phyloP scores from a whole-genome alignment of 495 filamentous ascomycete genomes.

The Corynascus novoguineensis region DNA sequence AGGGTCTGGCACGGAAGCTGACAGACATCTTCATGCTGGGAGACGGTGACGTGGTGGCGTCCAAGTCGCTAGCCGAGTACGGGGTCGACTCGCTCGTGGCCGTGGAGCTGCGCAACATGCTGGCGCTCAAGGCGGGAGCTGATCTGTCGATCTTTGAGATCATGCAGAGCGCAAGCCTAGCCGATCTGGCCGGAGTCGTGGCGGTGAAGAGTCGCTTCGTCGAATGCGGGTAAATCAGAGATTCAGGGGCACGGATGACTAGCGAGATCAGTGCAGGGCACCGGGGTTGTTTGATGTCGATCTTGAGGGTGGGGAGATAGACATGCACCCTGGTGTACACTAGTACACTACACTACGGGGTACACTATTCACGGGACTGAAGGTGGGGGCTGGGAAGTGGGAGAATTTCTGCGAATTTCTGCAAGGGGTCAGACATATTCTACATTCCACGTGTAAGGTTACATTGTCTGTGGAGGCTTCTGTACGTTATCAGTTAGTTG shows the following conservation, averaged over 20 bases:
- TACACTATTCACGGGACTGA: no score
- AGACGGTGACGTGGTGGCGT: conserved; percentile 28
- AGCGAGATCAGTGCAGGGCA: background rate
- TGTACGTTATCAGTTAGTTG: background rate
- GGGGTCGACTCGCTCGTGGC: conserved; percentile 47
- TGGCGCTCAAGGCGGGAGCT: conserved; percentile 29
- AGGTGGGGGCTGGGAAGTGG: background rate
- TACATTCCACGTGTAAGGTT: background rate
- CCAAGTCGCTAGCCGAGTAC: conserved; percentile 27
- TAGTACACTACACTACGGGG: no score
- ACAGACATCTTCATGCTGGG: conserved; percentile 34
- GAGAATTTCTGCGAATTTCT: background rate
- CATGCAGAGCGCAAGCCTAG: conserved; percentile 34
- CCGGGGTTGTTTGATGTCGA: background rate
- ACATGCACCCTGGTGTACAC: no score
- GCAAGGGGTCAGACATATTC: no score
- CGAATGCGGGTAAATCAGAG: background rate
- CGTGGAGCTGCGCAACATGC: conserved; percentile 44
- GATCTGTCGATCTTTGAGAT: conserved; percentile 42
- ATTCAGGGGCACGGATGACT: no score
- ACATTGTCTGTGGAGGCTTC: background rate
- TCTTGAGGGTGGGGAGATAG: background rate
- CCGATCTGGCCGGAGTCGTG: conserved; percentile 23
- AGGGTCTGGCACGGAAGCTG: conserved; percentile 26
- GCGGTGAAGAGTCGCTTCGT: conserved; percentile 20